phyloP scores from a whole-genome alignment of 805 yeast genomes.

The Peterozyma xylosa region DNA sequence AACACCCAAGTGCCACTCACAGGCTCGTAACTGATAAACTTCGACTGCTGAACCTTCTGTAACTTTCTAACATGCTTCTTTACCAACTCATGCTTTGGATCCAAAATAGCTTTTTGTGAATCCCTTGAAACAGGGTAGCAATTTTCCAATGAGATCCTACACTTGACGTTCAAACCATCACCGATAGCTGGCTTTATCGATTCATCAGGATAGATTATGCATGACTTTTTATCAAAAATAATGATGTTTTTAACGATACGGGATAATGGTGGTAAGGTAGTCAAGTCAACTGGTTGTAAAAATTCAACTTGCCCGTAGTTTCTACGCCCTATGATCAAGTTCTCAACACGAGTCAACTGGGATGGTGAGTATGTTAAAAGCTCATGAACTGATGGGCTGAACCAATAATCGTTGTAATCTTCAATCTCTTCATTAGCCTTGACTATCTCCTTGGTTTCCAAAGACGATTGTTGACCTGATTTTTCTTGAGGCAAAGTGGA shows the following conservation, averaged over 20 bases:
- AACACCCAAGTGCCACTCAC: conserved; percentile 68
- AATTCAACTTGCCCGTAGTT: conserved; percentile 76
- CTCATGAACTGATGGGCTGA: conserved; percentile 65
- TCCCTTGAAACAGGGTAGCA: conserved; percentile 77
- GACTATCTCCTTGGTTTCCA: not conserved
- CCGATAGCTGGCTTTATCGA: conserved; percentile 55
- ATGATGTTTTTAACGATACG: conserved; percentile 63
- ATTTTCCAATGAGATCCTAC: conserved; percentile 64
- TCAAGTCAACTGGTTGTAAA: conserved; percentile 74
- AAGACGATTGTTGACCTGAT: not conserved
- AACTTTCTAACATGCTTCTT: conserved; percentile 62
- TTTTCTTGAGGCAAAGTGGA: not conserved
- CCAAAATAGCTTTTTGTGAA: conserved; percentile 66
- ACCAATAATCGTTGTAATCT: conserved; percentile 77
- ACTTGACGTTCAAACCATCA: conserved; percentile 77
- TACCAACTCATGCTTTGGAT: conserved; percentile 67
- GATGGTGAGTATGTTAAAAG: conserved; percentile 51
- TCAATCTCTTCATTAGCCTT: conserved; percentile 1
- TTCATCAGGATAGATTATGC: conserved; percentile 68
- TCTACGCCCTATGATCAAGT: conserved; percentile 71
- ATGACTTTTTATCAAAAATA: conserved; percentile 48
- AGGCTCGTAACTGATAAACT: conserved; percentile 73
- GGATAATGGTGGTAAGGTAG: conserved; percentile 52
- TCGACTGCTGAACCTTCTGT: conserved; percentile 48
- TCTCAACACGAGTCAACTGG: conserved; percentile 54